These are phyloP conservation scores for Aspergillus sp. DNA, from an alignment of 2,329 filamentous ascomycete genomes.

Conservation along the genomic window DNA sequence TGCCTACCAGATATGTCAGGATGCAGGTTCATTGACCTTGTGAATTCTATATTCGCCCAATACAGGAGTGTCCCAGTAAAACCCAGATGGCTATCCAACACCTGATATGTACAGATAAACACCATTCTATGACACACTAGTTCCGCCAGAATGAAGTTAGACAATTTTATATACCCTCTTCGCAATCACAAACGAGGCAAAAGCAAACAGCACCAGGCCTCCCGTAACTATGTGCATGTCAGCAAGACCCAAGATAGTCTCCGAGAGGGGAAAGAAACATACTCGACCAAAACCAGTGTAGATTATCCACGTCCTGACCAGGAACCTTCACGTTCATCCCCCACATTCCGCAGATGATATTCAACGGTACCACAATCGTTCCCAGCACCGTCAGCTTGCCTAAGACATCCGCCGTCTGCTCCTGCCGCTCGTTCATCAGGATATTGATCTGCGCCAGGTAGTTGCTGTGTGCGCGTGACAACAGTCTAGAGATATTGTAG, in stretches of 20 bases:
- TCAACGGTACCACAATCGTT: constrained; percentile 97
- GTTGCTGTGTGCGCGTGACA: constrained; percentile 88
- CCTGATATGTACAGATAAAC: no score
- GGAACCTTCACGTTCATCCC: constrained; percentile 98
- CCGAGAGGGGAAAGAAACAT: constrained; percentile 11
- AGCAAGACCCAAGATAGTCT: background rate
- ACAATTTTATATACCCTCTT: constrained; percentile 82
- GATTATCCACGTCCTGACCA: constrained; percentile 77
- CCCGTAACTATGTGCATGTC: constrained; percentile 55
- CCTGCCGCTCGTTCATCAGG: constrained; percentile 95
- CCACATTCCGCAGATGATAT: constrained; percentile 97
- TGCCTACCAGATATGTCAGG: no score
- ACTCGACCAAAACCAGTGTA: constrained; percentile 70
- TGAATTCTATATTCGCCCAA: no score
- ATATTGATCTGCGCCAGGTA: constrained; percentile 99
- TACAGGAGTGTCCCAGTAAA: no score
- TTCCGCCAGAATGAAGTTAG: constrained; percentile 29
- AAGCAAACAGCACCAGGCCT: constrained; percentile 73
- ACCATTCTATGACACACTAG: background rate
- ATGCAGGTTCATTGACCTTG: no score
- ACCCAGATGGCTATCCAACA: no score
- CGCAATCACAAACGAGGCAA: constrained; percentile 75
- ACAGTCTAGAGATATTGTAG: constrained; percentile 56
- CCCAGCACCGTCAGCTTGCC: constrained; percentile 93
- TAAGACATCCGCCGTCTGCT: constrained; percentile 91